Base-by-base conservation (phyloP, 345 rosid genomes). In the Iberis pinnata region DNA sequence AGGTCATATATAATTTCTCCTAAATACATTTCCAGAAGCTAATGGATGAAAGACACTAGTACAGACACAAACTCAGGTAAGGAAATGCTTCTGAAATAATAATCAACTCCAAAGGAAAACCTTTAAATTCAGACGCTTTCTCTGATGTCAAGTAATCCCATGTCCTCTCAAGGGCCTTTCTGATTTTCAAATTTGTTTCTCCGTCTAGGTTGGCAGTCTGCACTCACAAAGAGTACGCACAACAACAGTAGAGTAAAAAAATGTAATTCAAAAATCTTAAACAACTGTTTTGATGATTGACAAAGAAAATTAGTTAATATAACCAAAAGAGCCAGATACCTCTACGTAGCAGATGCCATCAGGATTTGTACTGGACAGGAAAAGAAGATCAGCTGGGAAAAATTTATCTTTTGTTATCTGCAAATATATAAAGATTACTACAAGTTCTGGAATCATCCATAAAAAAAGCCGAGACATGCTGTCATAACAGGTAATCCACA, bases 201-300 rank as follows among this genome's bases (percentile, higher is more conserved):
- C 98, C 98, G 50, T 92, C 98, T 74, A 92, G 79, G 72, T 92
- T 92, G 54, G 98, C 86, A 47, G 98, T 88, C 96, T 92, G n/a
- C n/a, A 60, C 18, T 17, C 71, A 67, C 53, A 71, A 49, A 42
- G 32, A 17, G 43, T 12, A 33, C 18, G 16, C 52, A 61, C 33
- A 32, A 33, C 41, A 37, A 36, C 24, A 33, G 22, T 35, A 27
- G 33, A 9, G 6, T 39, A 12, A 53, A 12, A 53, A 29, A 31
- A 27, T 16, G 61, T 43, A 44, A 44, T 33, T 35, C 5, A 13
- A 40, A 24, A 36, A 13, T 37, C 45, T 15, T 24, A 14, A 19
- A 11, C 15, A 24, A 24, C 24, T 47, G 49, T 29, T 29, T 25
- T 36, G 19, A 18, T 9, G 49, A 25, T 17, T 39, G 57, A 15